Percentiles rank a stretch among this genome's conserved stretches.
These are phyloP conservation scores for Coriaria nepalensis DNA, from an alignment of 306 rosid genomes.

Conservation along the genomic window DNA sequence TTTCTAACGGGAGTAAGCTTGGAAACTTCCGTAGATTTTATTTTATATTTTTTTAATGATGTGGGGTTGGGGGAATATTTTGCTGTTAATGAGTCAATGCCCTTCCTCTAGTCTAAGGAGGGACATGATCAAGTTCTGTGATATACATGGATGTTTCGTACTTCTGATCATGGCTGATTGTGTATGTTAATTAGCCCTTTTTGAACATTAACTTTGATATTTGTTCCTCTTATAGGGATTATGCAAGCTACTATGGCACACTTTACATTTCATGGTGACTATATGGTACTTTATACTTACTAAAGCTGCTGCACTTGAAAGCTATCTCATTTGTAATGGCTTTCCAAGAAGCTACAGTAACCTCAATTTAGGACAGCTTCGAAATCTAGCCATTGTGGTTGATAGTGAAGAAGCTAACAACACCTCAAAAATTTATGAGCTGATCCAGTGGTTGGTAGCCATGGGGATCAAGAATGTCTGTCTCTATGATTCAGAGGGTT, in stretches of 20 bases:
- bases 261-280: slow-evolving; percentile 40
- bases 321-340: slow-evolving; percentile 55
- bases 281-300: slow-evolving; percentile 28
- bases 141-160: no score
- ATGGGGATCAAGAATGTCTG: slow-evolving; percentile 58
- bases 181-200: no score
- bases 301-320: slow-evolving; percentile 27
- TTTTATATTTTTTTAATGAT: no score
- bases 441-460: slow-evolving; percentile 53
- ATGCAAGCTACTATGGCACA: slow-evolving; percentile 51
- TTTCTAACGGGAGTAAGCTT: no score
- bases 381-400: slow-evolving; percentile 58
- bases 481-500: slow-evolving; percentile 81
- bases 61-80: no score
- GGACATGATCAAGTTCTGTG: no score
- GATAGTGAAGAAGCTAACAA: slow-evolving; percentile 75
- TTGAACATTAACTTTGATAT: no score
- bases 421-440: slow-evolving; percentile 42
- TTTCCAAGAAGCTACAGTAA: slow-evolving; percentile 36
- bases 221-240: slow-evolving; percentile 25
- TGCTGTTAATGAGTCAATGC: no score
- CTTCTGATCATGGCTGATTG: no score
- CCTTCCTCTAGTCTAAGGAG: no score
- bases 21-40: no score
- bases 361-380: slow-evolving; percentile 28